Evolutionary conservation across 1,139 yeast species (phyloP), one percentile per base, ranked within the genome.

Genomic region (Nadsonia starkeyi-henricii): DNA sequence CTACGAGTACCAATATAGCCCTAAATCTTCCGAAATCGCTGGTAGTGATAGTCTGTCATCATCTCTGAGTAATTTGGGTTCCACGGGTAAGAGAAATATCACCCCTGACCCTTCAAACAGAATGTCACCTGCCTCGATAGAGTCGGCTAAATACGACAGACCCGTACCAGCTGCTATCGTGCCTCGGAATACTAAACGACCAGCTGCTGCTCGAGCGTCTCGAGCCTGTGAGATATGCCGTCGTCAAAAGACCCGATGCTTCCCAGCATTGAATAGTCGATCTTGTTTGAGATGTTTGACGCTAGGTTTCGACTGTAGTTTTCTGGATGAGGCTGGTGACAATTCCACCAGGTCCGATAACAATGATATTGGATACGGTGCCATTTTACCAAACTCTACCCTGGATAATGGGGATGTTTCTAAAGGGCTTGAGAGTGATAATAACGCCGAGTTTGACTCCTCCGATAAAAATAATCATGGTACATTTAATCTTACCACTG

Each of bases 211-310:
- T 1, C 58, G 84, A 46, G 76, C 80, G 0, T 59, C 74, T 3
- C 69, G 69, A 53, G 86, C 86, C 0, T 80, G 86, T 58, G 72
- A 70, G 2, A 61, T 68, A 20, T 80, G 86, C 57, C 66, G 85
- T 41, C 71, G 66, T 53, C 83, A 77, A 58, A 80, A 80, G 62
- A 78, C 85, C 1, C 62, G 83, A 49, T 80, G 86, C 56, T 72
- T 79, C 54, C 67, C 78, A 45, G 68, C 77, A 1, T 71, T 69
- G 9, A 64, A 65, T 45, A 65, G 74, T 1, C 57, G 65, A 17
- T 67, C 76, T 3, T 80, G 86, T 60, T 62, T 79, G 41, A 60
- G 85, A 36, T 80, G 86, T 55, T 59, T 69, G 2, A 75, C 78
- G 20, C 58, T 79, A 47, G 72, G 69, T 21, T 62, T 69, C 41